A percentile compares a stretch with the other conserved stretches of the same genome.
These are phyloP conservation scores for Inonotus hispidus DNA, from an alignment of 1,284 basidiomycete genomes.

Conservation along the genomic window DNA sequence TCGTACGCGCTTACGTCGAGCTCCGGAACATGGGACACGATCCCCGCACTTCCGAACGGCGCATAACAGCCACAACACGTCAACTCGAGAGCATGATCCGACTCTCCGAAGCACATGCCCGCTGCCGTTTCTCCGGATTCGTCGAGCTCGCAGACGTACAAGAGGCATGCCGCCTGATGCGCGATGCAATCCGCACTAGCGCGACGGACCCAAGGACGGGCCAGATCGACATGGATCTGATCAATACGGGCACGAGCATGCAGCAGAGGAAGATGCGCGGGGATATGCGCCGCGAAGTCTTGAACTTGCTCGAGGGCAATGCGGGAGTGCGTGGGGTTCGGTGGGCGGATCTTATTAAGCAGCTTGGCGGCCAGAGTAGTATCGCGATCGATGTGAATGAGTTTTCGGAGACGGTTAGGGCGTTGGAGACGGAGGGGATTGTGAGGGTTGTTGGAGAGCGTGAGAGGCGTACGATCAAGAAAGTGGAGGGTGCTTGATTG, in stretches of 20 bases:
- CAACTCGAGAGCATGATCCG: constrained; percentile 98
- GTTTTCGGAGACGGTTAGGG: constrained; percentile 77
- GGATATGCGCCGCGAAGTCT: constrained; percentile 78
- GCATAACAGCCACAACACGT: constrained; percentile 96
- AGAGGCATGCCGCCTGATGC: constrained; percentile 91
- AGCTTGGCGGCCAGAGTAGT: constrained; percentile 74
- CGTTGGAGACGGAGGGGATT: constrained; percentile 76
- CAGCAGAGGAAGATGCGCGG: constrained; percentile 79
- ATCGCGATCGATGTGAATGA: constrained; percentile 72
- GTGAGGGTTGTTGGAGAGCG: constrained; percentile 83
- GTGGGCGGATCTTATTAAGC: constrained; percentile 75
- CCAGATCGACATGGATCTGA: constrained; percentile 92
- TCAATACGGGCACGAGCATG: constrained; percentile 89
- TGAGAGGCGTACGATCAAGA: constrained; percentile 75
- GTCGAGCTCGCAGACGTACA: constrained; percentile 87
- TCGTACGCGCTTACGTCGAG: constrained; percentile 88
- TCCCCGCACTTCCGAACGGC: constrained; percentile 80
- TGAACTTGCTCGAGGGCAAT: constrained; percentile 59
- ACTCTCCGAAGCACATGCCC: constrained; percentile 93
- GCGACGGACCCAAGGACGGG: constrained; percentile 95
- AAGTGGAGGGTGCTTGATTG: constrained; percentile 32
- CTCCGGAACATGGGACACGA: constrained; percentile 92
- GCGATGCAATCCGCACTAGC: constrained; percentile 90
- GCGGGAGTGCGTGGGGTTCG: constrained; percentile 61
- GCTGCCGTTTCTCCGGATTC: constrained; percentile 85